phyloP scores from a whole-genome alignment of 2,329 filamentous ascomycete genomes.

The Ceratocystis smalleyi region DNA sequence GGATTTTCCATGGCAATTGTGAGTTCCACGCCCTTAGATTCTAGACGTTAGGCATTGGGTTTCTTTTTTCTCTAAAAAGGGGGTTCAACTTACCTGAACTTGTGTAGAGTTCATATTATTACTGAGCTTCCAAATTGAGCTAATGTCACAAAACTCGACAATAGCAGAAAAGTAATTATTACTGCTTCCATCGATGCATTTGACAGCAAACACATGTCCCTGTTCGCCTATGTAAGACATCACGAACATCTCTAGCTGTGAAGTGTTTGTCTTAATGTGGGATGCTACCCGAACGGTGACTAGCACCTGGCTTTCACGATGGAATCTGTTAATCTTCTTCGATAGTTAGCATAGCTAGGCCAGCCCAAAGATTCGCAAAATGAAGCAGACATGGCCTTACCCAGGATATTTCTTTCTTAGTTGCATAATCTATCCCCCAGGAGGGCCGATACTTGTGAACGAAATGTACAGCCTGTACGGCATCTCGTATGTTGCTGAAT shows the following conservation, averaged over 20 bases:
- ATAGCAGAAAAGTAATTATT: background rate
- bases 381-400: background rate
- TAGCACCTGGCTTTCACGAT: slow-evolving; percentile 4
- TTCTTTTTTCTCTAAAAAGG: background rate
- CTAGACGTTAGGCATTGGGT: background rate
- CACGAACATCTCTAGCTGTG: slow-evolving; percentile 12
- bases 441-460: background rate
- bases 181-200: slow-evolving; percentile 16
- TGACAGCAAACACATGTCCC: slow-evolving; percentile 23
- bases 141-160: slow-evolving; percentile 2
- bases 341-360: background rate
- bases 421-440: slow-evolving; percentile 1
- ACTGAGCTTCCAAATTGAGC: background rate
- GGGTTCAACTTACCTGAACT: background rate
- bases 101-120: background rate
- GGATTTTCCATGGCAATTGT: background rate
- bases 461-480: background rate
- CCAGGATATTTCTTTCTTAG: background rate
- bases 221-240: background rate
- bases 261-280: slow-evolving; percentile 13
- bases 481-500: slow-evolving; percentile 1
- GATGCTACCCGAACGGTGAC: background rate
- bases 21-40: background rate
- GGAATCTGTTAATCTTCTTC: background rate
- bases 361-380: background rate